Evolutionary conservation across 805 yeast species (phyloP), one percentile per base, ranked within the genome.

Genomic region (Suhomyces sp.): DNA sequence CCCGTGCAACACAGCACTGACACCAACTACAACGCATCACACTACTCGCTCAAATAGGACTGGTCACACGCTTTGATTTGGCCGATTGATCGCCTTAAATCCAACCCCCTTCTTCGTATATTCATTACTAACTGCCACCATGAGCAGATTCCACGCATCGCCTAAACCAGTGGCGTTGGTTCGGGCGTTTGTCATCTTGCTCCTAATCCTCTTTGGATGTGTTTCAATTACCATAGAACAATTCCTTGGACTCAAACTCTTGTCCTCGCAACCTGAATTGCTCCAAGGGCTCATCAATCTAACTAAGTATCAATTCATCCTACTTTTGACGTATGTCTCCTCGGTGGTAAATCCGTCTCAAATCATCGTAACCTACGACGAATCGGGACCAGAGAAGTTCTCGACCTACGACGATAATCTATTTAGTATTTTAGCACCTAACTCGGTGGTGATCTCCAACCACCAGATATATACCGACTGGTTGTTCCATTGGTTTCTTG

Each of bases 381-480:
- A 70, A 26, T 51, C 72, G 5, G 33, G 24, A 6, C 10, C 44
- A 24, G 51, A 50, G 24, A 15, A 42, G 33, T 58, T 56, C 47
- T 44, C 31, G 19, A 48, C 33, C 27, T 12, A 27, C 26, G 53
- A 44, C 7, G 47, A 51, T 26, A 36, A 46, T 12, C 41, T 57
- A 41, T 24, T 19, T 24, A 23, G 55, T 7, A 47, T 24, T 15
- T 31, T 55, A 19, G 38, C 50, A 6, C 81, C 80, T 19, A 78
- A 84, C 40, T 78, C 88, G 0, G 78, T 93, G 2, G 66, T 87
- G 46, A 85, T 92, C 35, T 83, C 94, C n/a, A 93, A 93, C 65
- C 98, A 93, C 69, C 97, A 92, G 71, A 86, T 93, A 23, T 93
- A 93, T 67, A 84, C 93, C 3, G 99, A 93, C 67, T 93, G 99